These are phyloP conservation scores for Hippophae rhamnoides DNA, from an alignment of 306 rosid genomes.

Conservation along the genomic window DNA sequence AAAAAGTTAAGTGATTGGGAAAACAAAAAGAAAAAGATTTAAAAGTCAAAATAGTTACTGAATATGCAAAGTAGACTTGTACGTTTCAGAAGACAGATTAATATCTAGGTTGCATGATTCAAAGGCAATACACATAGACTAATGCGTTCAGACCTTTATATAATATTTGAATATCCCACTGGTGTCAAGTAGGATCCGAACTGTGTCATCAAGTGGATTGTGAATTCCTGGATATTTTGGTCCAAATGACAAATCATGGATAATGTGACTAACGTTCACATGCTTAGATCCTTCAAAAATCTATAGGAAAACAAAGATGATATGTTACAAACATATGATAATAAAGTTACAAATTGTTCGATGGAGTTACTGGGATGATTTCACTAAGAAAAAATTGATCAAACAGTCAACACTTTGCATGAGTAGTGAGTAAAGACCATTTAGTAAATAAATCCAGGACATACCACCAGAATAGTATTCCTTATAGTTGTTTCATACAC, in stretches of 20 bases:
- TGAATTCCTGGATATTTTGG: constrained; percentile 97
- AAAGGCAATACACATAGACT: background rate
- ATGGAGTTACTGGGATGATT: background rate
- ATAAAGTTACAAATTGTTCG: background rate
- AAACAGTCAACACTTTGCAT: background rate
- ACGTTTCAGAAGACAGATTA: constrained; percentile 8
- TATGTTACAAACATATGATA: constrained; percentile 2
- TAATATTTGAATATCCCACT: constrained; percentile 97
- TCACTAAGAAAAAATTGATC: constrained; percentile 4
- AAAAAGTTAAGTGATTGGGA: too few relatives aligned
- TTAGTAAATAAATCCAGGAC: too few relatives aligned
- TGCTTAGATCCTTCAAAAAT: constrained; percentile 73
- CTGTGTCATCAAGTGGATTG: constrained; percentile 86
- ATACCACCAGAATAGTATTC: too few relatives aligned
- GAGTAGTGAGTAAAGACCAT: too few relatives aligned
- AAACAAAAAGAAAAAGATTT: too few relatives aligned
- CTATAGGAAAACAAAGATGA: constrained; percentile 39
- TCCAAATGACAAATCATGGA: constrained; percentile 95
- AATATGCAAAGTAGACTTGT: too few relatives aligned
- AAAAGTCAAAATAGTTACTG: too few relatives aligned
- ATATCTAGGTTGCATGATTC: background rate
- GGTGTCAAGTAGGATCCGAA: constrained; percentile 58
- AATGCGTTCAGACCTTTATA: constrained; percentile 57
- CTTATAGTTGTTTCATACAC: too few relatives aligned
- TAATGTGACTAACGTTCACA: constrained; percentile 82